phyloP scores from a whole-genome alignment of 1,284 basidiomycete genomes.

The Meripilus lineatus region DNA sequence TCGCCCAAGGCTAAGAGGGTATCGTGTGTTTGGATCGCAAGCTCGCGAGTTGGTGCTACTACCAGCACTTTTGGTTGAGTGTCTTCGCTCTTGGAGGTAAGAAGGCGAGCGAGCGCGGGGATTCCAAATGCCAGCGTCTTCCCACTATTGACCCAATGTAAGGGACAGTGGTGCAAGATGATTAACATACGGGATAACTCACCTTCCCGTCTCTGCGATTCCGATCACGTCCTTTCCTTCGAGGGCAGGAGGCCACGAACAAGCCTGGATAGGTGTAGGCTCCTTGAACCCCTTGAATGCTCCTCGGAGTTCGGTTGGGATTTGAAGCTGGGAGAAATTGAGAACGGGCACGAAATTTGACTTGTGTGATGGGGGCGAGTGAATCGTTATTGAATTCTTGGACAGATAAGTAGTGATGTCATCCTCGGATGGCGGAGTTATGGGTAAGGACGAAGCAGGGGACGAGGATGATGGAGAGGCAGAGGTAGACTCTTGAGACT shows the following conservation, averaged over 20 bases:
- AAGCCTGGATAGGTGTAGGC: constrained; percentile 95
- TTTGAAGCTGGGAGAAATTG: constrained; percentile 70
- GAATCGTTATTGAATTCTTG: constrained; percentile 74
- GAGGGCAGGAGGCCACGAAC: constrained; percentile 90
- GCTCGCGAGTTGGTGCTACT: constrained; percentile 90
- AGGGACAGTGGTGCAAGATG: too few species aligned
- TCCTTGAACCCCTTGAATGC: constrained; percentile 76
- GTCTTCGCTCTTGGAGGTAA: constrained; percentile 30
- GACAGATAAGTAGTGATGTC: constrained; percentile 63
- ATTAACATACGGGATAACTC: constrained; percentile 9
- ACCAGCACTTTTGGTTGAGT: constrained; percentile 56
- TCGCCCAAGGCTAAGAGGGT: constrained; percentile 78
- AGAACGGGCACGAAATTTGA: constrained; percentile 65
- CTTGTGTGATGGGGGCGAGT: constrained; percentile 45
- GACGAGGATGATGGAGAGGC: constrained; percentile 15
- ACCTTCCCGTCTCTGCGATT: constrained; percentile 96
- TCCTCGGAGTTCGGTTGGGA: constrained; percentile 57
- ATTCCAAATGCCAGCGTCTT: constrained; percentile 98
- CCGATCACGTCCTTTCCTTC: constrained; percentile 87
- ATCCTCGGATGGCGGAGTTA: constrained; percentile 25
- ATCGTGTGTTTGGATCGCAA: constrained; percentile 93
- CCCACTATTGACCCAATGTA: constrained; percentile 61
- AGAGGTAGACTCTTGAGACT: constrained; percentile 3
- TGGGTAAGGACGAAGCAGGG: constrained; percentile 11
- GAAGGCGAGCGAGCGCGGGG: constrained; percentile 74